Conservation (phyloP, 768 basidiomycete genomes). For the Boletus tomentosulus region DNA sequence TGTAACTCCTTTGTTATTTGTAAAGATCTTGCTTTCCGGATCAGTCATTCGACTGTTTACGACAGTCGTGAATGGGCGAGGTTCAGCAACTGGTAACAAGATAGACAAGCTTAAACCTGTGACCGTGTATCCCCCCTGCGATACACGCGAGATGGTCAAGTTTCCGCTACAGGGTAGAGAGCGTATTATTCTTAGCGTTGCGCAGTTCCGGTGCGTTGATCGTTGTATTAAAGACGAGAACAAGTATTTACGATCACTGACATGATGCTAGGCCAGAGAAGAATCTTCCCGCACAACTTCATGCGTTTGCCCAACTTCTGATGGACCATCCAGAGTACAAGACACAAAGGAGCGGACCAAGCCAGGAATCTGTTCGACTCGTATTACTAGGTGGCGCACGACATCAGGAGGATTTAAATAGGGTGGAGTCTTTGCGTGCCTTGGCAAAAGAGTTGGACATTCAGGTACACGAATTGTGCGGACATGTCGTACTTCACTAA, state of each 20-base stretch:
- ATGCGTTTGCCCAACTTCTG: slow-evolving; percentile 60
- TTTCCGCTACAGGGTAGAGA: slow-evolving; percentile 54
- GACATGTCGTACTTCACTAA: background rate
- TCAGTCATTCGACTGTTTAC: background rate
- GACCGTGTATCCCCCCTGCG: slow-evolving; percentile 91
- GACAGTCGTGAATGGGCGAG: background rate
- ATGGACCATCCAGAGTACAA: slow-evolving; percentile 55
- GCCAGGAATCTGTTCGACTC: slow-evolving; percentile 44
- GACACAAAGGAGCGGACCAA: slow-evolving; percentile 7
- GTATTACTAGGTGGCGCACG: slow-evolving; percentile 83
- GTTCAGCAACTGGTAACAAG: background rate
- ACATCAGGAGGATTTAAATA: slow-evolving; percentile 66
- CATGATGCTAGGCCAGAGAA: slow-evolving; percentile 77
- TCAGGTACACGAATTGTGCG: slow-evolving; percentile 42
- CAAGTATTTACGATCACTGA: background rate
- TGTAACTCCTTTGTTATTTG: slow-evolving; percentile 38
- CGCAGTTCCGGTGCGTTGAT: slow-evolving; percentile 78
- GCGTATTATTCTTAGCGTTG: slow-evolving; percentile 75
- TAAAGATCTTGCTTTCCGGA: slow-evolving; percentile 25
- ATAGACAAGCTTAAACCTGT: slow-evolving; percentile 7
- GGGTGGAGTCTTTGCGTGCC: slow-evolving; percentile 57
- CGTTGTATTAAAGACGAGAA: background rate
- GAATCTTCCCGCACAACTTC: slow-evolving; percentile 79
- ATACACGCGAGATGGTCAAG: slow-evolving; percentile 64
- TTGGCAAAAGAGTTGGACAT: slow-evolving; percentile 63